Base-by-base conservation (phyloP, 2,329 filamentous ascomycete genomes). In the Ascochyta clinopodiicola region DNA sequence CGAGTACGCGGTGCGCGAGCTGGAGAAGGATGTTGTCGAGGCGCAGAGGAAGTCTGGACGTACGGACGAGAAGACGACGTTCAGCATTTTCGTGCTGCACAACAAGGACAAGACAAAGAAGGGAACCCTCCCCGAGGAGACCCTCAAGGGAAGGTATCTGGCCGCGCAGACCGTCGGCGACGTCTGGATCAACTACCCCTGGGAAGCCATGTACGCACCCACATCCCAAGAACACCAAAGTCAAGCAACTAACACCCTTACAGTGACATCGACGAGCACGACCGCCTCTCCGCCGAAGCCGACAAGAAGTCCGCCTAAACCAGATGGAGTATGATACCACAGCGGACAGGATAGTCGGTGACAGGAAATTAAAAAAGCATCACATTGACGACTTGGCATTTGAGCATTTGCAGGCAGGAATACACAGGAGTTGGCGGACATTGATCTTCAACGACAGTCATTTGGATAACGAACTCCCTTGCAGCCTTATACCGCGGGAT, bases 81-180 rank as follows among this genome's bases (percentile, higher is more conserved):
- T 99, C 73, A 89, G 86, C 75, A 90, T 99, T 72, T 99, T 99
- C 77, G 95, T 99, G 53, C 83, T 99, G 71, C 95, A 99, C 79
- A 99, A 99, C 84, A 99, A 99, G 86, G 87, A 97, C 79, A 98
- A 99, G 85, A 63, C 80, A 51, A 99, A 99, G 88, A 96, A 97
- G 84, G 95, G 95, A 49, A 79, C 79, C 19, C 82, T 99, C 52
- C 93, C 95, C 10, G 71, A 85, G 19, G 87, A 92, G 34, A 92
- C 98, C 85, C 82, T 94, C 62, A 79, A 87, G 51, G 84, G 85
- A 53, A 84, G 89, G 68, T 99, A 99, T 79, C 78, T 90, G 64
- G 95, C 95, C 21, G 92, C 95, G 21, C 82, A 89, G 72, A 98
- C 94, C 6, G 90, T 96, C 29, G 86, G 85, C n/a, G 94, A 99